A percentile compares a stretch with the other conserved stretches of the same genome.
These are phyloP conservation scores for Fomitopsis pinicola DNA, from an alignment of 1,284 basidiomycete species.

Conservation along the genomic window DNA sequence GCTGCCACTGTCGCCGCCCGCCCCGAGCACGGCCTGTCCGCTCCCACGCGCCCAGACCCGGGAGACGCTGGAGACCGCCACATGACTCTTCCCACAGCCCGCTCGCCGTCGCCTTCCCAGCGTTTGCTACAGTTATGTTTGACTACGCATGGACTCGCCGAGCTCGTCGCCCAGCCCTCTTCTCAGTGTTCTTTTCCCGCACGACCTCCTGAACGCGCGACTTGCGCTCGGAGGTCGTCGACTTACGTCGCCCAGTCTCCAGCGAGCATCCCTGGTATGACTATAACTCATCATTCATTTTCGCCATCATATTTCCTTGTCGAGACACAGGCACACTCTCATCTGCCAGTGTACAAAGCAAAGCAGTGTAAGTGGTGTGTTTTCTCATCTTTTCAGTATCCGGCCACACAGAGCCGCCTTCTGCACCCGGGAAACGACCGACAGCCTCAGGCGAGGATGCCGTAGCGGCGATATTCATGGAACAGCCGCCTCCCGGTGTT, in stretches of 20 bases:
- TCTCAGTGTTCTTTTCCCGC: no score
- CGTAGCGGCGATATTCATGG: not conserved
- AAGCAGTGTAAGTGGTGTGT: not conserved
- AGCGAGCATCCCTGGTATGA: not conserved
- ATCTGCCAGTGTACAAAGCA: not conserved
- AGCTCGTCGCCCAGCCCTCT: not conserved
- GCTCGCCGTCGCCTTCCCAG: not conserved
- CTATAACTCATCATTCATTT: not conserved
- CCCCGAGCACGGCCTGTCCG: not conserved
- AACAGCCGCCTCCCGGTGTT: not conserved
- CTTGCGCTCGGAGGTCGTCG: not conserved
- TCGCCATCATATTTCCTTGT: not conserved
- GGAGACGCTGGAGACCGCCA: not conserved
- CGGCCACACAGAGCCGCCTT: not conserved
- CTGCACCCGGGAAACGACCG: not conserved
- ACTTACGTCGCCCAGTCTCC: not conserved
- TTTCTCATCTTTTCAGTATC: not conserved
- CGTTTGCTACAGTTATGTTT: not conserved
- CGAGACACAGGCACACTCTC: not conserved
- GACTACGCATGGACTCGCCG: not conserved
- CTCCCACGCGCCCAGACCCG: not conserved
- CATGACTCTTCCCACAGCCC: not conserved
- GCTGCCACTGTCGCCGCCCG: not conserved
- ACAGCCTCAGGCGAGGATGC: not conserved
- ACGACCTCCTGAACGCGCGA: not conserved